Evolutionary conservation across 2,329 filamentous ascomycete species (phyloP).

Genomic region (Drechslera avenae): DNA sequence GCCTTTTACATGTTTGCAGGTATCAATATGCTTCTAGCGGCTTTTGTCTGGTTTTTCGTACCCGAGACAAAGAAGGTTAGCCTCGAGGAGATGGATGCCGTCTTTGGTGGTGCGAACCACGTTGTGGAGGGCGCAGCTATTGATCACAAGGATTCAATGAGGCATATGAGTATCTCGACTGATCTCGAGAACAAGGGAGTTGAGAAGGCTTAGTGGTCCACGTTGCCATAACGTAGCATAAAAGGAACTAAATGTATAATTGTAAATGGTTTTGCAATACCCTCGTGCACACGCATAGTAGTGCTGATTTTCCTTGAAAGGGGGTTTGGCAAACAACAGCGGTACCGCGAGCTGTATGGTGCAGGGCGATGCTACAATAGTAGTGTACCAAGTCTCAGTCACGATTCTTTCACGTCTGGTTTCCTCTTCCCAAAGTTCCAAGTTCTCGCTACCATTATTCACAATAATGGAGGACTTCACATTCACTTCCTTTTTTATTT

Average conservation of each 20-base stretch:
- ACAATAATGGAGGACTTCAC: too few species aligned
- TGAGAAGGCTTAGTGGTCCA: not conserved
- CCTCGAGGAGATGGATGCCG: conserved; percentile 62
- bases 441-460: too few species aligned
- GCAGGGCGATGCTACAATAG: not conserved
- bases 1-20: conserved; percentile 62
- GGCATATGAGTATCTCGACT: conserved; percentile 28
- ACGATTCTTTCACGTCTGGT: not conserved
- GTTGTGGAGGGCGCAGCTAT: conserved; percentile 60
- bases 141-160: conserved; percentile 46
- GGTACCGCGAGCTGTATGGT: not conserved
- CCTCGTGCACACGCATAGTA: too few species aligned
- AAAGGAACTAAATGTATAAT: too few species aligned
- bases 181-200: conserved; percentile 28
- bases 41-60: conserved; percentile 51
- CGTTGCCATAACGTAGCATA: not conserved
- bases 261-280: too few species aligned
- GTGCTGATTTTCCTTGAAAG: too few species aligned
- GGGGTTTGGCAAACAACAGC: not conserved
- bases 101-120: conserved; percentile 63
- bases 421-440: not conserved
- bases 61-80: conserved; percentile 54
- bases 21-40: conserved; percentile 50
- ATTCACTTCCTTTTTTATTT: too few species aligned
- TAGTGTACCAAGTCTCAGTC: conserved; percentile 6